Evolutionary conservation across 306 rosid genomes (phyloP).

Genomic region (Mimosa pudica): DNA sequence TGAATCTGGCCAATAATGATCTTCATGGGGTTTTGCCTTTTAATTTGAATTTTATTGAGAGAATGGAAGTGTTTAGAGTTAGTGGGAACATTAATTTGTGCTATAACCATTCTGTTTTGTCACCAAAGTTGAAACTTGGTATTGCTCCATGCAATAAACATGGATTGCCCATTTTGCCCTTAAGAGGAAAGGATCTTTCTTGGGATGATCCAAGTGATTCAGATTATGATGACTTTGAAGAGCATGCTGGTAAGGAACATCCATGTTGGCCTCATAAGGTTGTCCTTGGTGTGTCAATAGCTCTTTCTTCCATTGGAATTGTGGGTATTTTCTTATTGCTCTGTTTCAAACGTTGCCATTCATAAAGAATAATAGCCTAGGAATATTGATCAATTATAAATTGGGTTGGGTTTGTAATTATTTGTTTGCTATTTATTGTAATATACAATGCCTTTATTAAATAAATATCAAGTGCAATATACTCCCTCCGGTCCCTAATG

Average conservation of each 20-base stretch:
- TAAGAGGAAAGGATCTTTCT: slow-evolving; percentile 54
- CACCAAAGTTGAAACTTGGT: slow-evolving; percentile 70
- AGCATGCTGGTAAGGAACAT: slow-evolving; percentile 41
- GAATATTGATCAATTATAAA: slow-evolving; percentile 13
- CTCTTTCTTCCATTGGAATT: slow-evolving; percentile 80
- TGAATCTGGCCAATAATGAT: slow-evolving; percentile 71
- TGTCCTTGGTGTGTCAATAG: slow-evolving; percentile 79
- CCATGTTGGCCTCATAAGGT: slow-evolving; percentile 43
- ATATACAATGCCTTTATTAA: no score
- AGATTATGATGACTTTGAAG: slow-evolving; percentile 45
- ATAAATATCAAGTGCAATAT: no score
- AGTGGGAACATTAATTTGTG: slow-evolving; percentile 74
- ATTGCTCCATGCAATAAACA: slow-evolving; percentile 80
- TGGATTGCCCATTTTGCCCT: slow-evolving; percentile 82
- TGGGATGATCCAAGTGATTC: slow-evolving; percentile 38
- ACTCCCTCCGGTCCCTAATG: no score
- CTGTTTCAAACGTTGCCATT: slow-evolving; percentile 73
- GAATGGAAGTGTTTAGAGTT: slow-evolving; percentile 54
- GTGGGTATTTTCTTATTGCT: slow-evolving; percentile 70
- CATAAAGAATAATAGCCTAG: slow-evolving; percentile 45
- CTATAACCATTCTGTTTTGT: slow-evolving; percentile 41
- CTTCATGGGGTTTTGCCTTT: slow-evolving; percentile 74
- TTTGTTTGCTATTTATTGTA: slow-evolving; percentile 41
- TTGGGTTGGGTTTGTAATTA: slow-evolving; percentile 34
- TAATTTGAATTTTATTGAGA: slow-evolving; percentile 59